Conservation (phyloP, 208 protist species). For the Acanthamoeba royreba region DNA sequence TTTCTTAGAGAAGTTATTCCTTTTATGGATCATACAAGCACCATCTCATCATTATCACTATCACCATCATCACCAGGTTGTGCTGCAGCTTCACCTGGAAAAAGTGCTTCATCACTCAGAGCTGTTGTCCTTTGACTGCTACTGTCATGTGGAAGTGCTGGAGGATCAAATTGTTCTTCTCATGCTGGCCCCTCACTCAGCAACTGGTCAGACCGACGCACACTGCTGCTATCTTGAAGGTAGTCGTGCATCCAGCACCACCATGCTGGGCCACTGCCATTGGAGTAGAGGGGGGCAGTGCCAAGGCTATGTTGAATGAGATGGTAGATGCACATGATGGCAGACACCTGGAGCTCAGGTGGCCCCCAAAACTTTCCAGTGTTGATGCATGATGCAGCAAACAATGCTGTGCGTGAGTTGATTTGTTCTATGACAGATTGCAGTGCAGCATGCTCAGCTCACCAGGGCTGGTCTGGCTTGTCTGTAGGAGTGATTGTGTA, state of each 20-base stretch:
- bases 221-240: no score
- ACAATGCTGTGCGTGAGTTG: neutral
- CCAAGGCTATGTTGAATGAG: neutral
- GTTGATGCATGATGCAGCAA: neutral
- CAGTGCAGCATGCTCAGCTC: neutral
- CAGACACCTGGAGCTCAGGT: neutral
- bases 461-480: neutral
- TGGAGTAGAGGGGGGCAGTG: neutral
- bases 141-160: no score
- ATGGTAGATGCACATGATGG: neutral
- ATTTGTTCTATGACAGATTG: neutral
- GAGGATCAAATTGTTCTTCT: no score
- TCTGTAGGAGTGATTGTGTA: neutral
- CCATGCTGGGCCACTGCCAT: neutral
- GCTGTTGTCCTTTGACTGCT: no score
- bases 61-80: no score
- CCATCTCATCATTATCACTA: no score
- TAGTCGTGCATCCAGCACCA: neutral
- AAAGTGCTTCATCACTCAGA: no score
- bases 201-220: no score
- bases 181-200: no score
- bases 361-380: neutral
- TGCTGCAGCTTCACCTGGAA: no score
- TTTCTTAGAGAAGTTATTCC: no score
- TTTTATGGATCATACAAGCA: no score